Conservation (phyloP, 2,329 filamentous ascomycete genomes). For the Exophiala sideris region DNA sequence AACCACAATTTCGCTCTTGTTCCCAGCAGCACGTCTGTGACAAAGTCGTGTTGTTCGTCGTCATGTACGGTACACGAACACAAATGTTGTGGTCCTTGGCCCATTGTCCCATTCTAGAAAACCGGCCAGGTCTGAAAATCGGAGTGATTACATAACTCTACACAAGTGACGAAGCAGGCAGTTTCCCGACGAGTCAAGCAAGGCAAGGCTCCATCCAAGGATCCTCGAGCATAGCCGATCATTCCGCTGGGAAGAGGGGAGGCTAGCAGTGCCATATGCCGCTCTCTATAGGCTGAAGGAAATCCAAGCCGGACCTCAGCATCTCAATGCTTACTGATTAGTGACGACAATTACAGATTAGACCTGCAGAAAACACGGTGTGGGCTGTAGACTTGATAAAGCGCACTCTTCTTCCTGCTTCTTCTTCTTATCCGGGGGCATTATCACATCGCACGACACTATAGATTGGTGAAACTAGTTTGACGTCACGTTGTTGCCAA, state of each 20-base stretch:
- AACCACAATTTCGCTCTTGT: too few relatives aligned
- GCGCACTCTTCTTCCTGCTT: neutral
- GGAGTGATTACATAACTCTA: constrained; percentile 19
- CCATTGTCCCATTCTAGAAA: neutral
- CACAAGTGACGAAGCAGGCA: constrained; percentile 21
- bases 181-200: constrained; percentile 1
- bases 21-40: too few relatives aligned
- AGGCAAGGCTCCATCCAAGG: neutral
- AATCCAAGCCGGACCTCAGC: neutral
- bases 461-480: constrained; percentile 3
- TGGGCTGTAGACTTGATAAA: neutral
- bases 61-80: neutral
- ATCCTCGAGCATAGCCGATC: constrained; percentile 10
- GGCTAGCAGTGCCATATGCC: neutral
- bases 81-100: neutral
- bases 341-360: constrained; percentile 1
- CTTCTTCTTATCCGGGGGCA: neutral
- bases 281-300: neutral
- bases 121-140: constrained; percentile 6
- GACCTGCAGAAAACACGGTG: neutral
- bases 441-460: neutral
- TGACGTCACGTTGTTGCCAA: neutral
- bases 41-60: too few relatives aligned
- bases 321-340: constrained; percentile 6
- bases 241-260: constrained; percentile 12